Evolutionary conservation across 768 basidiomycete genomes (phyloP).

Genomic region (Phaeotremella skinneri): DNA sequence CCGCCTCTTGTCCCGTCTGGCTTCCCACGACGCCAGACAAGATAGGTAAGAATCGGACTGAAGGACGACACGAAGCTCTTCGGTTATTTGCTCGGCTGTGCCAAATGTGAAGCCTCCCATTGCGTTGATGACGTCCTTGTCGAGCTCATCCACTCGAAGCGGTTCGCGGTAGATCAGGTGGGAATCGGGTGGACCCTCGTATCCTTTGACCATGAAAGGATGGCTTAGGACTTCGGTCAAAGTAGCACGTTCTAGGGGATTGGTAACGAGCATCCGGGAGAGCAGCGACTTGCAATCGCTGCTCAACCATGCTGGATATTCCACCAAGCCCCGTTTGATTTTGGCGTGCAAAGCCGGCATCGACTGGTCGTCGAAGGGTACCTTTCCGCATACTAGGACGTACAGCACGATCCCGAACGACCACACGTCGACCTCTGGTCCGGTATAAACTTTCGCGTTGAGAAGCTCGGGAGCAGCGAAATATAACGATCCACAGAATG

Average conservation of each 20-base stretch:
- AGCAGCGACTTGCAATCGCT: conserved; percentile 92
- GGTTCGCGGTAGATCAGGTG: conserved; percentile 88
- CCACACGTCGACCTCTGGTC: conserved; percentile 98
- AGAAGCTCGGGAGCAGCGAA: conserved; percentile 97
- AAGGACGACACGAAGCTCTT: conserved; percentile 67
- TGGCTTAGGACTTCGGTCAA: conserved; percentile 81
- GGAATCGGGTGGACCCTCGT: conserved; percentile 70
- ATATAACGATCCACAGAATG: conserved; percentile 96
- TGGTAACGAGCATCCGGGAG: conserved; percentile 93
- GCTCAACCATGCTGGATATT: conserved; percentile 96
- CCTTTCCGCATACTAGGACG: conserved; percentile 96
- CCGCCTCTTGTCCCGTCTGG: conserved; percentile 47
- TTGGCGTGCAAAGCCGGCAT: conserved; percentile 99
- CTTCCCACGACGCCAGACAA: conserved; percentile 75
- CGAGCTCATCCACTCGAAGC: conserved; percentile 80
- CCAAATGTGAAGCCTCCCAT: conserved; percentile 99
- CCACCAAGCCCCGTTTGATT: conserved; percentile 94
- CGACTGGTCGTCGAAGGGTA: conserved; percentile 97
- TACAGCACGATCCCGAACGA: conserved; percentile 98
- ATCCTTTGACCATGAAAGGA: conserved; percentile 91
- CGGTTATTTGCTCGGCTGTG: conserved; percentile 77
- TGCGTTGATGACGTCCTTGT: conserved; percentile 75
- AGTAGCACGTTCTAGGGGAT: conserved; percentile 76
- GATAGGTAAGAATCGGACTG: conserved; percentile 73
- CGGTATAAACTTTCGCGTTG: conserved; percentile 93